phyloP scores from a whole-genome alignment of 2,329 filamentous ascomycete species.

The Cladophialophora chaetospira region DNA sequence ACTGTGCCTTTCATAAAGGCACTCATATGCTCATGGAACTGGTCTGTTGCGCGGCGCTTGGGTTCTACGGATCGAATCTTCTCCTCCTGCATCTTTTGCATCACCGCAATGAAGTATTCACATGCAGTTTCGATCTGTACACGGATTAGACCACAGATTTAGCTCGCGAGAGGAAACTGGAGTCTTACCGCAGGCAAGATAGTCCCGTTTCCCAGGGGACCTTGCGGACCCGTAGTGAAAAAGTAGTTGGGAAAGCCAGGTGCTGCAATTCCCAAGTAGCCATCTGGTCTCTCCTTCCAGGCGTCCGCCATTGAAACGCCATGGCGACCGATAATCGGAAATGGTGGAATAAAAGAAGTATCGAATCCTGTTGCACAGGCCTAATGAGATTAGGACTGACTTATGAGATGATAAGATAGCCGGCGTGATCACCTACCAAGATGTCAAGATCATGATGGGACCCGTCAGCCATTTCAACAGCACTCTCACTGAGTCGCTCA shows the following conservation, averaged over 20 bases:
- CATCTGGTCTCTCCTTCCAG: constrained; percentile 38
- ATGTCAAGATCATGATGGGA: constrained; percentile 38
- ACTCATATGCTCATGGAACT: constrained; percentile 2
- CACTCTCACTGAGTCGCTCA: constrained; percentile 24
- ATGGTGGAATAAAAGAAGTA: constrained; percentile 12
- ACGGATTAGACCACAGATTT: constrained; percentile 40
- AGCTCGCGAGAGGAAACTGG: neutral
- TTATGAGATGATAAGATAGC: too few species aligned
- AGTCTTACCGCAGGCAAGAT: neutral
- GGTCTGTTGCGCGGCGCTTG: neutral
- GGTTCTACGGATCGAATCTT: neutral
- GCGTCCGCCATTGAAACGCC: constrained; percentile 33
- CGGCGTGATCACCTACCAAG: constrained; percentile 29
- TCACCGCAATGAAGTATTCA: constrained; percentile 7
- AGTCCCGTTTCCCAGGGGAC: neutral
- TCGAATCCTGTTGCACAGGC: constrained; percentile 45
- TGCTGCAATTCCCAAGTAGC: constrained; percentile 33
- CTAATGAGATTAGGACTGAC: constrained; percentile 7
- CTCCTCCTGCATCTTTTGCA: constrained; percentile 14
- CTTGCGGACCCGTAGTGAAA: neutral
- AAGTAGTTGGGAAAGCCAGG: constrained; percentile 20
- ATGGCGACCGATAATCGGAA: constrained; percentile 36
- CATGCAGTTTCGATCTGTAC: constrained; percentile 43
- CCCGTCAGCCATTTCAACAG: constrained; percentile 38
- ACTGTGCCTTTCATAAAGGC: constrained; percentile 36